Evolutionary conservation across 1,139 yeast species (phyloP).

Genomic region (Taiozyma sp.): DNA sequence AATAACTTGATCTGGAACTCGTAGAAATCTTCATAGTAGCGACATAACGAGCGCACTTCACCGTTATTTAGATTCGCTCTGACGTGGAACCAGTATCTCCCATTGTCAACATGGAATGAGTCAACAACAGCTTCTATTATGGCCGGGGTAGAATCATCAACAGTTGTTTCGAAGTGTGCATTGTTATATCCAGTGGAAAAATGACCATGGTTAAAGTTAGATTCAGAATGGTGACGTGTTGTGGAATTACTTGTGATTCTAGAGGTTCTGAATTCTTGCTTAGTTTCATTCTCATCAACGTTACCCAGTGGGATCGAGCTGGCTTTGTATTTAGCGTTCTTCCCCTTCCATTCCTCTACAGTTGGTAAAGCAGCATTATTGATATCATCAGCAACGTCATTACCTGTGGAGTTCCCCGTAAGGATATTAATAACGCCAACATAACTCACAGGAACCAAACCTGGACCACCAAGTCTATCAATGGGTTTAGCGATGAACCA

Average conservation of each 20-base stretch:
- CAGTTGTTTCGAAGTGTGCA: constrained; percentile 2
- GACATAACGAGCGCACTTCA: constrained; percentile 61
- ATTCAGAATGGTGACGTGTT: constrained; percentile 4
- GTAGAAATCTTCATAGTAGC: constrained; percentile 94
- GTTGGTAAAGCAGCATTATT: constrained; percentile 70
- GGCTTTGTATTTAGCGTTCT: constrained; percentile 90
- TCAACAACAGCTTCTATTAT: constrained; percentile 69
- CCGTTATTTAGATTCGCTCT: constrained; percentile 69
- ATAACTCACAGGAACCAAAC: constrained; percentile 87
- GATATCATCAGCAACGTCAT: constrained; percentile 49
- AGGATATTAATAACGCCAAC: constrained; percentile 80
- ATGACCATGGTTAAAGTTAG: constrained; percentile 3
- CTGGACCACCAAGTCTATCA: constrained; percentile 94
- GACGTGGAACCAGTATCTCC: constrained; percentile 85
- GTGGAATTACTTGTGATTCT: constrained; percentile 3
- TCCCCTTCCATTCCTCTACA: constrained; percentile 92
- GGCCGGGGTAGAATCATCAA: constrained; percentile 22
- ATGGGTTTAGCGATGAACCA: constrained; percentile 98
- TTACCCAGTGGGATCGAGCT: constrained; percentile 67
- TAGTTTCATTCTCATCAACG: constrained; percentile 23
- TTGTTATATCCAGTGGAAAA: neutral
- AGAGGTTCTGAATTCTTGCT: constrained; percentile 4
- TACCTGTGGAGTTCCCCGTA: constrained; percentile 45
- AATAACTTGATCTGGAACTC: constrained; percentile 84
- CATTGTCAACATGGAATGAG: constrained; percentile 75